Conservation (phyloP, 2,329 filamentous ascomycete genomes). For the Pseudocercospora fuligena region DNA sequence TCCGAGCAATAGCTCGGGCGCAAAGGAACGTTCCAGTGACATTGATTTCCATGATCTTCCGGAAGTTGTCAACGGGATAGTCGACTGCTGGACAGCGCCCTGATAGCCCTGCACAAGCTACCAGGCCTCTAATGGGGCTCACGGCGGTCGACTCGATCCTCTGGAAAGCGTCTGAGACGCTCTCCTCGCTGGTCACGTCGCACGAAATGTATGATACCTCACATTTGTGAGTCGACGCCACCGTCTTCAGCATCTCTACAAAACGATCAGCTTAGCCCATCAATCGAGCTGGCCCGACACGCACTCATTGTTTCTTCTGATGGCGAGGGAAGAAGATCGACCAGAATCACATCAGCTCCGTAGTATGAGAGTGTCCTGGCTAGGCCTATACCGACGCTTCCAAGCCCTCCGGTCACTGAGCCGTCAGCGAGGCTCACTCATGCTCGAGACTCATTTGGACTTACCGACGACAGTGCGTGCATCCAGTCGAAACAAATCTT, state of each 20-base stretch:
- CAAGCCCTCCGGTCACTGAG: slow-evolving; percentile 15
- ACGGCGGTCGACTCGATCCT: neutral
- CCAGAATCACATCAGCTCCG: slow-evolving; percentile 11
- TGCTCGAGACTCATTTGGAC: neutral
- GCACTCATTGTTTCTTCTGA: neutral
- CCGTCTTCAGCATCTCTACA: neutral
- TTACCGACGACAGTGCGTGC: slow-evolving; percentile 6
- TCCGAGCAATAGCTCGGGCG: slow-evolving; percentile 36
- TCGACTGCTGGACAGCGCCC: slow-evolving; percentile 31
- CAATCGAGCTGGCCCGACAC: neutral
- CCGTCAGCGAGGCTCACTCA: neutral
- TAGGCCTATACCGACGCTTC: slow-evolving; percentile 9
- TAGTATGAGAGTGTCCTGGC: slow-evolving; percentile 9
- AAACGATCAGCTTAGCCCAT: neutral
- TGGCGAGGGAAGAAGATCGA: slow-evolving; percentile 7
- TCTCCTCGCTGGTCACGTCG: slow-evolving; percentile 10
- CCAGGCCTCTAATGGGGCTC: slow-evolving; percentile 11
- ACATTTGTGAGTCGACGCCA: neutral
- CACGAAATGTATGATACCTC: slow-evolving; percentile 9
- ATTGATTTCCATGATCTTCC: slow-evolving; percentile 43
- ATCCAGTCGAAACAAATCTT: slow-evolving; percentile 12
- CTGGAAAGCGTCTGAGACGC: slow-evolving; percentile 3
- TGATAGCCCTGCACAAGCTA: slow-evolving; percentile 28
- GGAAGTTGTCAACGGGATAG: slow-evolving; percentile 37
- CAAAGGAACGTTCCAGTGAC: slow-evolving; percentile 40